These are phyloP conservation scores for Reutealis trisperma DNA, from an alignment of 345 rosid genomes.

Conservation along the genomic window DNA sequence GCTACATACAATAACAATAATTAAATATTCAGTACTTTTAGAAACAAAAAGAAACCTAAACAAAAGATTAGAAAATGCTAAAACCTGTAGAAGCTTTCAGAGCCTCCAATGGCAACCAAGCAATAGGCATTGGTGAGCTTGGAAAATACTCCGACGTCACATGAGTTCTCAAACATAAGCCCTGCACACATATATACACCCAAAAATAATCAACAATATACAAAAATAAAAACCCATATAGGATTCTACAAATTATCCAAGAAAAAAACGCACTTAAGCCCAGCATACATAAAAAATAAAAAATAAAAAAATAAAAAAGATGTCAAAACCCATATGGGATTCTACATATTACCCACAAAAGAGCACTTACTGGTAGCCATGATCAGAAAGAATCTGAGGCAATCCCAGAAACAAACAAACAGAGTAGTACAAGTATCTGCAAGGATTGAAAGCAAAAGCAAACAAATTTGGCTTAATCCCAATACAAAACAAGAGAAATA, in stretches of 20 bases:
- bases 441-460: not conserved
- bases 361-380: constrained; percentile 43
- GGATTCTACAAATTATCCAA: not conserved
- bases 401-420: not conserved
- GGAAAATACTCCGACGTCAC: constrained; percentile 85
- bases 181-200: constrained; percentile 37
- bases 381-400: not conserved
- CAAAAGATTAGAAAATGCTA: too few relatives aligned
- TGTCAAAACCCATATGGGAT: too few relatives aligned
- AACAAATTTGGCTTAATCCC: not conserved
- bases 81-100: constrained; percentile 83
- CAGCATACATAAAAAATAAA: constrained; percentile 22
- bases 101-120: constrained; percentile 88
- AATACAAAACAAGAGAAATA: not conserved
- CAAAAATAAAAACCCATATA: not conserved
- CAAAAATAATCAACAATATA: not conserved
- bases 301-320: not conserved
- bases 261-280: constrained; percentile 49
- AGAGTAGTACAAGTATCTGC: not conserved
- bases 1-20: constrained; percentile 30
- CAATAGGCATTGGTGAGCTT: constrained; percentile 90
- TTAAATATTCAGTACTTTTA: not conserved
- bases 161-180: constrained; percentile 82
- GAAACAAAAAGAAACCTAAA: not conserved
- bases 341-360: not conserved